Conservation (phyloP, 2,329 filamentous ascomycete species). For the Fusarium sulawesiense region DNA sequence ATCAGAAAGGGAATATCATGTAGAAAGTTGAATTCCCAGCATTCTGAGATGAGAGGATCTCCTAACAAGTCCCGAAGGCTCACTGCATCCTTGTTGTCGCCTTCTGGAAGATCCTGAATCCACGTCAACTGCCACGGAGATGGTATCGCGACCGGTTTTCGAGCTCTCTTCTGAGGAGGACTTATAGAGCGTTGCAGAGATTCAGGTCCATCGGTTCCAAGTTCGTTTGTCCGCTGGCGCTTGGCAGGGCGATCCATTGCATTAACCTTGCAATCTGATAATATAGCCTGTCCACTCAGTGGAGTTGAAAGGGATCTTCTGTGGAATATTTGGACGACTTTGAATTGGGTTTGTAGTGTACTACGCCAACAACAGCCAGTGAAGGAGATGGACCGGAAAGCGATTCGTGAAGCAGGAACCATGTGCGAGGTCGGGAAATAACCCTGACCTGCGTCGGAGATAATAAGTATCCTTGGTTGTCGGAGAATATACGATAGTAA, state of each 20-base stretch:
- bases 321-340: neutral
- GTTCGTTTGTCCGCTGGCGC: conserved; percentile 44
- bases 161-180: conserved; percentile 56
- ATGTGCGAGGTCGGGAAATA: conserved; percentile 35
- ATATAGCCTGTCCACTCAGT: neutral
- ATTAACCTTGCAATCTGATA: neutral
- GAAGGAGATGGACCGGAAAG: neutral
- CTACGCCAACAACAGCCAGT: neutral
- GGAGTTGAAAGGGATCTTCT: neutral
- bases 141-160: conserved; percentile 47
- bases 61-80: conserved; percentile 75
- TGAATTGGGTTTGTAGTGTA: neutral
- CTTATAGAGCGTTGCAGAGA: conserved; percentile 58
- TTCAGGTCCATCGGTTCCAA: neutral
- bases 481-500: neutral
- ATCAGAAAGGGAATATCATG: conserved; percentile 70
- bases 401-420: neutral
- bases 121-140: conserved; percentile 80
- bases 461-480: neutral
- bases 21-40: conserved; percentile 77
- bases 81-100: conserved; percentile 73
- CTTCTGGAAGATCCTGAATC: conserved; percentile 70
- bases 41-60: conserved; percentile 77
- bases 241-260: conserved; percentile 50
- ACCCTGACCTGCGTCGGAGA: conserved; percentile 5